These are phyloP conservation scores for Neurospora sp. DNA, from an alignment of 495 filamentous ascomycete species.

Conservation along the genomic window DNA sequence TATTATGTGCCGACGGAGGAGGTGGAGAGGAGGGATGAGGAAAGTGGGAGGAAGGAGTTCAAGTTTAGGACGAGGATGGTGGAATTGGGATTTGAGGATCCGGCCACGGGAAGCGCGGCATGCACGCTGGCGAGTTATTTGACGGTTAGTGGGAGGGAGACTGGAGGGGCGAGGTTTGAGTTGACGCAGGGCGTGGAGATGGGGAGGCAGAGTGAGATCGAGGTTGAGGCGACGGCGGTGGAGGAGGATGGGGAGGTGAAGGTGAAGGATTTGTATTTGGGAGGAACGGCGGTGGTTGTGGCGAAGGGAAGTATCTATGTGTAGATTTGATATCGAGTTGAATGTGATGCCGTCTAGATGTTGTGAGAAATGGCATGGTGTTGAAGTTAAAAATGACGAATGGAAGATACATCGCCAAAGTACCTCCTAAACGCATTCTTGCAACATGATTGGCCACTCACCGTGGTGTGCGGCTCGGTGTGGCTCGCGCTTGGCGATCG, in stretches of 20 bases:
- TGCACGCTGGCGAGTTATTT: constrained; percentile 48
- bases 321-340: not conserved
- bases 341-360: not conserved
- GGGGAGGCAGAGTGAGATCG: constrained; percentile 53
- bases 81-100: constrained; percentile 52
- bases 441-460: not conserved
- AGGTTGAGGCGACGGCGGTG: constrained; percentile 27
- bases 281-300: constrained; percentile 48
- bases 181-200: constrained; percentile 74
- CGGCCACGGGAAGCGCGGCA: constrained; percentile 59
- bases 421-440: not conserved
- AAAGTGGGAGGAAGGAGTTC: constrained; percentile 10
- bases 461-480: not conserved
- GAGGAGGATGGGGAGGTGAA: constrained; percentile 26
- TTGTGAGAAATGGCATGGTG: not conserved
- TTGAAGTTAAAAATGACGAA: not conserved
- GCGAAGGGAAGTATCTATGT: constrained; percentile 37
- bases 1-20: constrained; percentile 40
- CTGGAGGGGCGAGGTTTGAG: constrained; percentile 31
- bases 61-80: constrained; percentile 39
- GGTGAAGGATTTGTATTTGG: constrained; percentile 43
- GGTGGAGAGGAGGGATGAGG: constrained; percentile 5
- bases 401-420: not conserved
- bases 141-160: constrained; percentile 31
- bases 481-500: not conserved